These are phyloP conservation scores for Russula sp. DNA, from an alignment of 768 basidiomycete species.

Conservation along the genomic window DNA sequence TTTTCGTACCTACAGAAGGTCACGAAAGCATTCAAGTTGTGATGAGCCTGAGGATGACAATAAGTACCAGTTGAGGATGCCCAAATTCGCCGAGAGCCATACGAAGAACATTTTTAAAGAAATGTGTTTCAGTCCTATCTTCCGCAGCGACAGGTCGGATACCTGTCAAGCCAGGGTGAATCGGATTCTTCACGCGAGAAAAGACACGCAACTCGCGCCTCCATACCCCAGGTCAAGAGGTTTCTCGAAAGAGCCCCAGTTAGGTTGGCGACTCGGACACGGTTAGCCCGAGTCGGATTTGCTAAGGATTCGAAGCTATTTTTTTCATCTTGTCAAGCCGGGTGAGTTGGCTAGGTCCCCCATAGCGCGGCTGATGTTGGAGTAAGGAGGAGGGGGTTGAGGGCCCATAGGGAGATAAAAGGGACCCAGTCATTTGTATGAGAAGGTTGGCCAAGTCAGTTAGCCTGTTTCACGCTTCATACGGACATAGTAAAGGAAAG, in stretches of 20 bases:
- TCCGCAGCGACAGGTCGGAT: slow-evolving; percentile 31
- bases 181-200: too few relatives aligned
- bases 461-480: too few relatives aligned
- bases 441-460: too few relatives aligned
- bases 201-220: slow-evolving; percentile 27
- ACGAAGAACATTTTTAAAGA: slow-evolving; percentile 37
- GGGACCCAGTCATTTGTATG: neutral
- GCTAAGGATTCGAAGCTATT: too few relatives aligned
- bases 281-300: neutral
- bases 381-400: neutral
- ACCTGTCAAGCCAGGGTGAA: slow-evolving; percentile 19
- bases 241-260: slow-evolving; percentile 10
- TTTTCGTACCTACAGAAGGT: slow-evolving; percentile 54
- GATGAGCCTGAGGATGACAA: neutral
- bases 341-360: neutral
- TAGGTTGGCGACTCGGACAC: neutral
- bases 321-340: neutral
- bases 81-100: slow-evolving; percentile 35
- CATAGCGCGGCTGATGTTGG: neutral
- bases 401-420: neutral
- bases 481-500: too few relatives aligned
- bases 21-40: neutral
- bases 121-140: slow-evolving; percentile 33
- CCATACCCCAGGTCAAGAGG: slow-evolving; percentile 29
- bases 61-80: slow-evolving; percentile 44